These are phyloP conservation scores for Cladophialophora exuberans DNA, from an alignment of 2,329 filamentous ascomycete species.

Conservation along the genomic window DNA sequence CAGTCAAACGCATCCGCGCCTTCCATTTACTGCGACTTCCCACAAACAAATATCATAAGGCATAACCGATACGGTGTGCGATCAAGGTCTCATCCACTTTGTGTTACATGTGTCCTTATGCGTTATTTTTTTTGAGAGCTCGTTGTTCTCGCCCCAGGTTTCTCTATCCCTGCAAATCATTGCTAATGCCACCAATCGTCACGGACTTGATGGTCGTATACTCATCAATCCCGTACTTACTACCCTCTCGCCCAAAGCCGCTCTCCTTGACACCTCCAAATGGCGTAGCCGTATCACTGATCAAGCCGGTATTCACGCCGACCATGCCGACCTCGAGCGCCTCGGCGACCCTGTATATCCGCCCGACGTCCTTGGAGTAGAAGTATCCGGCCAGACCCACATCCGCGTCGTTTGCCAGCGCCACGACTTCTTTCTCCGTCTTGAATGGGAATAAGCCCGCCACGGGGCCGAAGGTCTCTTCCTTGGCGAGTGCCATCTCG, in stretches of 20 bases:
- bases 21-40: too few relatives aligned
- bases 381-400: constrained; percentile 96
- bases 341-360: constrained; percentile 64
- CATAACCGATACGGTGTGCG: too few relatives aligned
- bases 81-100: too few relatives aligned
- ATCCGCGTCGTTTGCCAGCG: constrained; percentile 76
- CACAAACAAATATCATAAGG: too few relatives aligned
- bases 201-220: constrained; percentile 75
- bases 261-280: constrained; percentile 85
- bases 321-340: constrained; percentile 57
- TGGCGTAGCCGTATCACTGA: constrained; percentile 57
- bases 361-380: constrained; percentile 68
- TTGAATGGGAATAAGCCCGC: constrained; percentile 88
- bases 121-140: too few relatives aligned
- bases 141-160: background rate
- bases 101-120: too few relatives aligned
- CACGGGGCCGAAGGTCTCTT: constrained; percentile 96
- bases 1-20: too few relatives aligned
- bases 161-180: constrained; percentile 54
- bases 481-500: constrained; percentile 80
- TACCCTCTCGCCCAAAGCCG: constrained; percentile 79
- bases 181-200: constrained; percentile 65
- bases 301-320: constrained; percentile 71
- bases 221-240: constrained; percentile 71
- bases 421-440: constrained; percentile 84